A percentile compares a stretch with the other conserved stretches of the same genome.
These are phyloP conservation scores for Colletotrichum karsti DNA, from an alignment of 2,329 filamentous ascomycete genomes.

Conservation along the genomic window DNA sequence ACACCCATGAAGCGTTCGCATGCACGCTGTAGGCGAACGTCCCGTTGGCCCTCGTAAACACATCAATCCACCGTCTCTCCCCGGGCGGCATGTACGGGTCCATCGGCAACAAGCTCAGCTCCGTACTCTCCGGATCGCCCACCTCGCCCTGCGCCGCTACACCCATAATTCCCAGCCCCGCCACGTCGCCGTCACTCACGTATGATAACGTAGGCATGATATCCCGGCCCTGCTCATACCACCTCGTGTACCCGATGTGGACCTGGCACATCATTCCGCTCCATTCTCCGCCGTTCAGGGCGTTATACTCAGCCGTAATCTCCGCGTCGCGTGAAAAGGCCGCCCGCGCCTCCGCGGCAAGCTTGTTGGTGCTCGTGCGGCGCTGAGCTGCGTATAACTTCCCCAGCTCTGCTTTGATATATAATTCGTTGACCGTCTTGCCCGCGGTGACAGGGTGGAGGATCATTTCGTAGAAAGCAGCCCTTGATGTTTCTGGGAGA, in stretches of 20 bases:
- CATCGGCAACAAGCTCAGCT: not conserved
- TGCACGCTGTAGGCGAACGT: not conserved
- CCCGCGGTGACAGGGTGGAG: not conserved
- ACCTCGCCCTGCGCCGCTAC: constrained; percentile 8
- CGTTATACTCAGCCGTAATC: constrained; percentile 52
- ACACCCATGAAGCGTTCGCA: not conserved
- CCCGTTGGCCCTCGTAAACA: not conserved
- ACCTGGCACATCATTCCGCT: constrained; percentile 56
- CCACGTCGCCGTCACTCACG: not conserved
- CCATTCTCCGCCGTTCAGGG: constrained; percentile 46
- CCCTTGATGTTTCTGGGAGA: not conserved
- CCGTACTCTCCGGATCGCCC: not conserved
- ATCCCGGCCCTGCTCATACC: constrained; percentile 62
- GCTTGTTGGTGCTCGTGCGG: not conserved
- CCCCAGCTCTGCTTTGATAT: not conserved
- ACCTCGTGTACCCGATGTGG: constrained; percentile 55
- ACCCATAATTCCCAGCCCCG: not conserved
- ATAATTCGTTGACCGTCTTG: not conserved
- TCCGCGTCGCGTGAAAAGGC: constrained; percentile 53
- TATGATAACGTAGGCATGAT: constrained; percentile 50
- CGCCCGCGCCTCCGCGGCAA: constrained; percentile 48
- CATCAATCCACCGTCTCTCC: not conserved
- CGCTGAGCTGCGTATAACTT: not conserved
- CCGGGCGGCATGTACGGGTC: not conserved
- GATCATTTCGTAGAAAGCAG: not conserved